Base-by-base conservation (phyloP, 305 asterid genomes). In the Petunia hybrid region DNA sequence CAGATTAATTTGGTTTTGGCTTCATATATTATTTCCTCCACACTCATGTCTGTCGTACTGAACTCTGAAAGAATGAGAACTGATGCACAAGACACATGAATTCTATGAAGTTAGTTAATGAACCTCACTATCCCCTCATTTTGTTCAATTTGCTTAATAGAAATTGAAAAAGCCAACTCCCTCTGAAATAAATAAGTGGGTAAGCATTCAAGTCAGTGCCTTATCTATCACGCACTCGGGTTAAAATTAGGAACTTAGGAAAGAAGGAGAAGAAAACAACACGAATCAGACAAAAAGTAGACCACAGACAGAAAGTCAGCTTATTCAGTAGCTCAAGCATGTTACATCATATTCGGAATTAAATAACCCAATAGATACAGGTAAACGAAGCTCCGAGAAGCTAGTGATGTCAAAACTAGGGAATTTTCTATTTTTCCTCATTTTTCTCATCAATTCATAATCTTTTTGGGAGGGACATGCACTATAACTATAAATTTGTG, bases 381-480 rank as follows among this genome's bases (percentile, higher is more conserved):
- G 61, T 10, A 1, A 43, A n/a, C 13, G 56, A 51, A 9, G 76
- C 76, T 71, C 10, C 2, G 9, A 46, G 12, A 46, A 71, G 77
- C 22, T 1, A 2, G 61, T 46, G 61, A 46, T 48, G 40, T 3
- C 77, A 69, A 70, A 70, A 46, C 60, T 45, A 31, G 1, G 1
- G 22, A 70, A 14, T 16, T 69, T 10, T 22, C 57, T 70, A 4
- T 70, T 51, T 45, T 31, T 22, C 1, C 57, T 8, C 76, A 0
- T 7, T 5, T 70, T 70, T 36, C 77, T 70, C 60, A 9, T 45
- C 10, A 46, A 70, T 70, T 45, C 41, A 70, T 70, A 70, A 45
- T 70, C 31, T 22, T 45, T 0, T 70, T 2, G 41, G 55, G 76
- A 69, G 55, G 76, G 76, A 43, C 76, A 43, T 69, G 42, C 77